These are phyloP conservation scores for Citrus sinensis DNA, from an alignment of 345 rosid genomes.

Conservation along the genomic window DVS_A1.0 CM039169.1:29673001-29673500, in stretches of 20 bases:
- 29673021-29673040: slow-evolving; percentile 49
- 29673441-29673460: slow-evolving; percentile 59
- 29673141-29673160: slow-evolving; percentile 52
- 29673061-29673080: slow-evolving; percentile 37
- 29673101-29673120: slow-evolving; percentile 67
- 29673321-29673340: slow-evolving; percentile 32
- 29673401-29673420: slow-evolving; percentile 90
- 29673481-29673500: slow-evolving; percentile 55
- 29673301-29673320: slow-evolving; percentile 51
- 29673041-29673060: slow-evolving; percentile 53
- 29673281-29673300: slow-evolving; percentile 56
- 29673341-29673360: slow-evolving; percentile 66
- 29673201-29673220: slow-evolving; percentile 75
- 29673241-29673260: slow-evolving; percentile 78
- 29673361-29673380: slow-evolving; percentile 55
- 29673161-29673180: slow-evolving; percentile 59
- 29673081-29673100: slow-evolving; percentile 32
- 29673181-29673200: slow-evolving; percentile 58
- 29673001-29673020: slow-evolving; percentile 47
- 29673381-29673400: slow-evolving; percentile 59
- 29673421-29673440: slow-evolving; percentile 53
- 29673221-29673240: slow-evolving; percentile 73
- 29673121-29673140: slow-evolving; percentile 29
- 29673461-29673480: slow-evolving; percentile 57
- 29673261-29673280: slow-evolving; percentile 42